Conservation (phyloP, 495 filamentous ascomycete species). For the Xylaria acuta region DNA sequence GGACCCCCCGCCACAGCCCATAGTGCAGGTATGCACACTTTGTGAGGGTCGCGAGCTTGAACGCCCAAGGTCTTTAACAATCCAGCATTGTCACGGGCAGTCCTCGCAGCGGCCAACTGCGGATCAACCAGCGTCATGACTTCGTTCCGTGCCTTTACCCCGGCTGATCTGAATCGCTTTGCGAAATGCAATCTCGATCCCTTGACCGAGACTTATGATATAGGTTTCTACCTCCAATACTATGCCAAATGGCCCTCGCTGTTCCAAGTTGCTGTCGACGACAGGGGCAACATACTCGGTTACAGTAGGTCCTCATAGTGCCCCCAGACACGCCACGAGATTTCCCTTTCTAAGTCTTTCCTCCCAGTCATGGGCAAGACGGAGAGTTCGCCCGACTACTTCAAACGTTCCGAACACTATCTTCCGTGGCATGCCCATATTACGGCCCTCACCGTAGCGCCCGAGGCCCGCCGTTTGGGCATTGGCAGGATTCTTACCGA, state of each 20-base stretch:
- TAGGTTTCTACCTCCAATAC: conserved; percentile 94
- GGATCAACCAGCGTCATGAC: conserved; percentile 42
- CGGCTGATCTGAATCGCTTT: conserved; percentile 60
- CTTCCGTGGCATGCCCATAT: conserved; percentile 98
- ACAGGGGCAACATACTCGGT: conserved; percentile 80
- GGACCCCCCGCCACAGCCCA: background rate
- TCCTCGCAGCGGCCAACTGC: background rate
- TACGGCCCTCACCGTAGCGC: conserved; percentile 92
- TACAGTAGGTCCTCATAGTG: conserved; percentile 73
- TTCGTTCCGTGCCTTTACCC: conserved; percentile 53
- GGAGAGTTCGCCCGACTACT: conserved; percentile 79
- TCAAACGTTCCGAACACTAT: conserved; percentile 78
- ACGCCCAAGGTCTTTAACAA: background rate
- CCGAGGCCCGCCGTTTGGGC: conserved; percentile 81
- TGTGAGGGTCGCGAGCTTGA: background rate
- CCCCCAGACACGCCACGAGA: background rate
- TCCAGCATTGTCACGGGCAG: background rate
- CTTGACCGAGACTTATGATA: conserved; percentile 93
- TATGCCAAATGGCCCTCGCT: conserved; percentile 93
- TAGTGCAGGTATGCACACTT: background rate
- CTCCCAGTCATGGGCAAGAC: conserved; percentile 92
- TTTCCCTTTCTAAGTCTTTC: conserved; percentile 7
- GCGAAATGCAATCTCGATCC: conserved; percentile 92
- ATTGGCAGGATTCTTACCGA: conserved; percentile 80
- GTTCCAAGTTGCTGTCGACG: conserved; percentile 85